These are phyloP conservation scores for Scutellaria minor DNA, from an alignment of 257 asterid species.

Conservation along the genomic window DNA sequence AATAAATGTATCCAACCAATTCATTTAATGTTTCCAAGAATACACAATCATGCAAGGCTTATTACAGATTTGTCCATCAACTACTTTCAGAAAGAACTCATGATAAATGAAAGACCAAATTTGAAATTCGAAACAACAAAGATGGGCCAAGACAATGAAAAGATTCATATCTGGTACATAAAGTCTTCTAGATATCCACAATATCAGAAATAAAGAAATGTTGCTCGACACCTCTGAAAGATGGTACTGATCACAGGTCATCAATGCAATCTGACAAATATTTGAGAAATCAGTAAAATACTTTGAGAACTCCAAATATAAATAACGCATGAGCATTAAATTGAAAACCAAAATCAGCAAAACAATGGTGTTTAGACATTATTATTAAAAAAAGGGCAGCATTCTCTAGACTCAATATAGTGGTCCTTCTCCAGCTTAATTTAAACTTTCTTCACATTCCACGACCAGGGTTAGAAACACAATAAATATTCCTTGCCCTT, in stretches of 20 bases:
- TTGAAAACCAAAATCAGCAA: constrained; percentile 31
- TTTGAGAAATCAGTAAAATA: constrained; percentile 41
- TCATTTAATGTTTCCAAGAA: neutral
- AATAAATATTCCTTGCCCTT: constrained; percentile 50
- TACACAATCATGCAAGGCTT: neutral
- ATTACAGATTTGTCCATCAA: constrained; percentile 4
- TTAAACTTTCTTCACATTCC: constrained; percentile 44
- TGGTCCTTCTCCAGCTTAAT: constrained; percentile 51
- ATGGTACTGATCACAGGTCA: constrained; percentile 55
- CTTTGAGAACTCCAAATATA: neutral
- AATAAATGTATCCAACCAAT: neutral
- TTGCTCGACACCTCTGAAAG: constrained; percentile 48
- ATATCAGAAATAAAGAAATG: constrained; percentile 42
- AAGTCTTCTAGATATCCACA: constrained; percentile 30
- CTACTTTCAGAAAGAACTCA: constrained; percentile 2
- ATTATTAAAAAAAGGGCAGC: constrained; percentile 28
- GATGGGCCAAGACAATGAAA: constrained; percentile 6
- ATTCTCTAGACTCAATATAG: constrained; percentile 31
- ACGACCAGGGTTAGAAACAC: constrained; percentile 38
- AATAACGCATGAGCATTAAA: constrained; percentile 16
- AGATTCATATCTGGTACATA: constrained; percentile 29
- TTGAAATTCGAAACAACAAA: constrained; percentile 7
- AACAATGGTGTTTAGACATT: constrained; percentile 24
- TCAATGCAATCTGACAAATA: constrained; percentile 62
- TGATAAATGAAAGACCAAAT: neutral